phyloP scores from a whole-genome alignment of 1,284 basidiomycete species.

The Cutaneotrichosporon spelunceum region DNA sequence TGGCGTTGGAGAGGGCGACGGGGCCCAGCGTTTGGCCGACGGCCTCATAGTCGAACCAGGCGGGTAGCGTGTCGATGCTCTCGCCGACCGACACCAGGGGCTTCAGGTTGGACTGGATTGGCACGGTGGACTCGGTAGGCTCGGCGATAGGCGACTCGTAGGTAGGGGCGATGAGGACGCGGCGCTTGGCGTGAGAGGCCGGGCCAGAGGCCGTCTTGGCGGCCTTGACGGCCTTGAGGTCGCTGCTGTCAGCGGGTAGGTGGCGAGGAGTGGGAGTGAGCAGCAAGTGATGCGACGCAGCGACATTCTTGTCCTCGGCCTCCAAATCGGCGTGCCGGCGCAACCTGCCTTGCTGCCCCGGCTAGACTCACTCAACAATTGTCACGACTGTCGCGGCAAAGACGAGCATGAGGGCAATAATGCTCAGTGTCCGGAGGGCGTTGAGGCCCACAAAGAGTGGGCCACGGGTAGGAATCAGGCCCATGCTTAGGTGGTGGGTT shows the following conservation, averaged over 20 bases:
- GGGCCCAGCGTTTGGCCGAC: background rate
- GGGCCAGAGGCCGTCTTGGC: background rate
- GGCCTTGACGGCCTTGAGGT: slow-evolving; percentile 50
- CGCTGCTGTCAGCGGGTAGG: slow-evolving; percentile 43
- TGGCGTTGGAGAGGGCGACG: background rate
- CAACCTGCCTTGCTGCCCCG: background rate
- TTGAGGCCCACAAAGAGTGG: slow-evolving; percentile 72
- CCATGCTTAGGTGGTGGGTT: slow-evolving; percentile 14
- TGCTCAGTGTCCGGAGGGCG: slow-evolving; percentile 67
- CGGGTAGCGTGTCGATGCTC: too few relatives aligned
- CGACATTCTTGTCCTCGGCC: too few relatives aligned
- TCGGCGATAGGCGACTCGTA: background rate
- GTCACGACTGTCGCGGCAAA: slow-evolving; percentile 74
- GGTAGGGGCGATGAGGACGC: background rate
- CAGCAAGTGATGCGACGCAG: too few relatives aligned
- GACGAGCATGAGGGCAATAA: slow-evolving; percentile 66
- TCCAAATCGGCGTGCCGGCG: too few relatives aligned
- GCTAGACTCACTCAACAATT: slow-evolving; percentile 59
- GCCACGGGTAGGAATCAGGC: slow-evolving; percentile 38
- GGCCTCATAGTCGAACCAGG: background rate
- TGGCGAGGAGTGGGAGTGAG: background rate
- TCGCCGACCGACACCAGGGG: too few relatives aligned
- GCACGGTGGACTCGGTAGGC: too few relatives aligned
- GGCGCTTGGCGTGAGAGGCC: background rate
- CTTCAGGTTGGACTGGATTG: too few relatives aligned